These are phyloP conservation scores for Pyracantha coccinea DNA, from an alignment of 331 rosid species.

Conservation along the genomic window DNA sequence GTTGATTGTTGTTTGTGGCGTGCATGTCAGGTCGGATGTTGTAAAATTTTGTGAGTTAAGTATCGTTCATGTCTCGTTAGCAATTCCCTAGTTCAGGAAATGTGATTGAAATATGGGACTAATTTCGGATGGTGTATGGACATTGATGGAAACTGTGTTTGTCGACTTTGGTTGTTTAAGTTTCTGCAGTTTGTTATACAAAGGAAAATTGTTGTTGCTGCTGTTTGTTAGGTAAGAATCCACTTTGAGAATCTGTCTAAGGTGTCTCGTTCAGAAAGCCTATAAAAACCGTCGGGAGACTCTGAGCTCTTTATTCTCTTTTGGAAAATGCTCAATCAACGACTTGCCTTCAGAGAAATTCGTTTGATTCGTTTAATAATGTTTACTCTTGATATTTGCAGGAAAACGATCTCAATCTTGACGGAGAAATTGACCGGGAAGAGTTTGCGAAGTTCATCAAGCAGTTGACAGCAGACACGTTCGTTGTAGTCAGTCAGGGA, in stretches of 20 bases:
- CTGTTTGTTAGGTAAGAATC: not conserved
- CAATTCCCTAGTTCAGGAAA: too few species aligned
- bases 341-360: not conserved
- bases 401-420: conserved; percentile 49
- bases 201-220: not conserved
- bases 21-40: not conserved
- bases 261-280: not conserved
- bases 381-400: conserved; percentile 20
- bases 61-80: not conserved
- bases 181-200: not conserved
- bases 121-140: too few species aligned
- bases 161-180: not conserved
- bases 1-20: not conserved
- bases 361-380: not conserved
- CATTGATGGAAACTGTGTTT: too few species aligned
- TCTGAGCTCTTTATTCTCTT: not conserved
- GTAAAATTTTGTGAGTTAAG: not conserved
- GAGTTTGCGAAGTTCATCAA: conserved; percentile 53
- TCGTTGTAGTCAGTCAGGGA: conserved; percentile 48
- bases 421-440: conserved; percentile 45
- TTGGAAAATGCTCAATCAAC: not conserved
- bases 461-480: conserved; percentile 47
- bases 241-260: not conserved
- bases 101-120: too few species aligned
- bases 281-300: not conserved